phyloP scores from a whole-genome alignment of 2,329 filamentous ascomycete species.

The Blastomyces percursus region DNA sequence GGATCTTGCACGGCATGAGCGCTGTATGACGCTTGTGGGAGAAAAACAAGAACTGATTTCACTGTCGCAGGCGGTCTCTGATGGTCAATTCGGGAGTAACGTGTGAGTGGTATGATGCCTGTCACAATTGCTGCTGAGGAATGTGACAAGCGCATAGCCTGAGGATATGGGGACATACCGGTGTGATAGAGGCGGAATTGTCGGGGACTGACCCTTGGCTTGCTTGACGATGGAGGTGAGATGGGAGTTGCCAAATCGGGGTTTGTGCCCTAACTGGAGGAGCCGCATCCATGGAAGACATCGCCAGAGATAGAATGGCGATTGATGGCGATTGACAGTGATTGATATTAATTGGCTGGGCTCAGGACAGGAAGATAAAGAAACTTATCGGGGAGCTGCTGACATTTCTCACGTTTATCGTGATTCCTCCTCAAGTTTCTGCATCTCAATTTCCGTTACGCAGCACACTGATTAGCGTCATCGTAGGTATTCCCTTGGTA shows the following conservation, averaged over 20 bases:
- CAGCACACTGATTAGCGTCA: no score
- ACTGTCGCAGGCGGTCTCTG: not conserved
- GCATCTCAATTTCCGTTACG: not conserved
- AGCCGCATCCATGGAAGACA: not conserved
- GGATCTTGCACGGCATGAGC: slow-evolving; percentile 1
- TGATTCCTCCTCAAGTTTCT: not conserved
- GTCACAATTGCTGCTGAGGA: not conserved
- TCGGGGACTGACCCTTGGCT: not conserved
- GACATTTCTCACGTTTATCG: not conserved
- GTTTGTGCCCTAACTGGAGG: not conserved
- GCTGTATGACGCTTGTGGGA: not conserved
- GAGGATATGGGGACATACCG: not conserved
- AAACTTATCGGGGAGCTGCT: no score
- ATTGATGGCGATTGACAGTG: not conserved
- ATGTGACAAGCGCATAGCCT: not conserved
- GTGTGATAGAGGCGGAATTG: not conserved
- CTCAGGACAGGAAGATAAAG: not conserved
- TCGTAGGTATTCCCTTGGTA: not conserved
- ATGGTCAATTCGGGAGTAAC: not conserved
- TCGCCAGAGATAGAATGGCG: no score
- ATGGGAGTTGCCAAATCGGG: not conserved
- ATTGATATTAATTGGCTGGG: not conserved
- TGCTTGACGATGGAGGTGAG: not conserved
- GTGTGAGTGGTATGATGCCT: not conserved
- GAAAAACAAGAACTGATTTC: not conserved